phyloP scores from a whole-genome alignment of 1,139 yeast genomes.

The Dujonia santamariae region DNA sequence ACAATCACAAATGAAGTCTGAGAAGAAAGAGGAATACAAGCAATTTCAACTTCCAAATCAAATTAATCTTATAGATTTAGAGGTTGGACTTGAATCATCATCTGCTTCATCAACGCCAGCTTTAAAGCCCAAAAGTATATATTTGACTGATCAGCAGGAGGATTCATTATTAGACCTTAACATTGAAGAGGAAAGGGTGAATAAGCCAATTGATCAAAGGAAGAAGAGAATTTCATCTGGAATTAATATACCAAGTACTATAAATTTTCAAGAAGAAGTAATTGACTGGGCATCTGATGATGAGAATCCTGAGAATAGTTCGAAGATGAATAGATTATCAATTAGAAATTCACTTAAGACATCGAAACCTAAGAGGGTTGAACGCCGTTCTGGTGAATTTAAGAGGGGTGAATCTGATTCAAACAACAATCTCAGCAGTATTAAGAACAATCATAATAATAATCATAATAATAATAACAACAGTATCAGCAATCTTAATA shows the following conservation, averaged over 20 bases:
- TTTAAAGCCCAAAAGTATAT: constrained; percentile 13
- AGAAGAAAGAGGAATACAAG: not conserved
- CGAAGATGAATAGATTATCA: constrained; percentile 40
- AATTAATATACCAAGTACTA: constrained; percentile 28
- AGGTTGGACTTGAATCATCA: constrained; percentile 35
- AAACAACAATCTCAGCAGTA: not conserved
- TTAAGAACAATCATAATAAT: too few relatives aligned
- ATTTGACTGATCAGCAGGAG: constrained; percentile 14
- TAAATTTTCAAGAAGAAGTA: constrained; percentile 42
- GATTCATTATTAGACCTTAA: constrained; percentile 34
- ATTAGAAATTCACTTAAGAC: constrained; percentile 38
- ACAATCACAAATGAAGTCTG: not conserved
- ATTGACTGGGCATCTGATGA: constrained; percentile 50
- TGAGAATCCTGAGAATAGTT: constrained; percentile 38
- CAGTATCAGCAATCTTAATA: too few relatives aligned
- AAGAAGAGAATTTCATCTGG: constrained; percentile 31
- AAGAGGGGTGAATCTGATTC: constrained; percentile 17
- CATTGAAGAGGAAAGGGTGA: constrained; percentile 15
- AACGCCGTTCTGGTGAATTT: constrained; percentile 24
- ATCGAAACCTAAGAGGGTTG: constrained; percentile 27
- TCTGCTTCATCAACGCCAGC: constrained; percentile 24
- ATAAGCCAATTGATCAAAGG: not conserved
- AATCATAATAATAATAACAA: too few relatives aligned
- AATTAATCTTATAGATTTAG: constrained; percentile 36
- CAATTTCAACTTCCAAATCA: not conserved